These are phyloP conservation scores for Starmerella roubikii DNA, from an alignment of 805 yeast species.

Conservation along the genomic window DNA sequence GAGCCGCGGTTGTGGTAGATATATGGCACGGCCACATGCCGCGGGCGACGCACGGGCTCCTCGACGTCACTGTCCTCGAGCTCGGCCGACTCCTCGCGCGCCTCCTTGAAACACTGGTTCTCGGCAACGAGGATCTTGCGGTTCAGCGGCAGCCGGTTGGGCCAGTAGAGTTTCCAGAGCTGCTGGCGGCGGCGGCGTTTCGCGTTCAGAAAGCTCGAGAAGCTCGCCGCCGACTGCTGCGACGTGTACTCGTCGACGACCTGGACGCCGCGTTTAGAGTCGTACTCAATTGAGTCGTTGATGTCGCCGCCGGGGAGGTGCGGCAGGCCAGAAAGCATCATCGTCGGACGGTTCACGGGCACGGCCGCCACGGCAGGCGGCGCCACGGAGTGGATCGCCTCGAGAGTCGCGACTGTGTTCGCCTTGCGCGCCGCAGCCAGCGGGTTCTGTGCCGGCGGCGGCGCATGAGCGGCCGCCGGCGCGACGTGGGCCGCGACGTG, in stretches of 20 bases:
- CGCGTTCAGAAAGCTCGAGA: constrained; percentile 19
- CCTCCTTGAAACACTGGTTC: constrained; percentile 18
- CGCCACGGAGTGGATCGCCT: constrained; percentile 17
- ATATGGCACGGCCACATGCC: constrained; percentile 16
- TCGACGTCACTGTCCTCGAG: constrained; percentile 18
- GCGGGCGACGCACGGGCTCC: constrained; percentile 9
- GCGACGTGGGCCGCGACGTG: no score
- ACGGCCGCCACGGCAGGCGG: constrained; percentile 16
- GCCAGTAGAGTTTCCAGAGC: constrained; percentile 28
- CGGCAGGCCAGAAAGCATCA: constrained; percentile 15
- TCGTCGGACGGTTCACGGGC: constrained; percentile 13
- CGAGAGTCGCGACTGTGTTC: constrained; percentile 18
- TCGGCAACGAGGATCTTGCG: constrained; percentile 15
- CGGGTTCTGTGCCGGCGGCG: no score
- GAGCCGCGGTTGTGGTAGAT: constrained; percentile 18
- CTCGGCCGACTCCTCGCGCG: constrained; percentile 17
- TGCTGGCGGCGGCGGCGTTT: constrained; percentile 22
- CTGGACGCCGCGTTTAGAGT: constrained; percentile 1
- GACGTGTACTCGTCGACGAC: constrained; percentile 21
- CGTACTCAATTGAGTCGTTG: constrained; percentile 15
- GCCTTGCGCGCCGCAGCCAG: constrained; percentile 14
- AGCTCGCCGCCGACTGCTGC: constrained; percentile 19
- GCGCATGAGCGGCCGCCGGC: no score
- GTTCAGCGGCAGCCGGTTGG: constrained; percentile 15
- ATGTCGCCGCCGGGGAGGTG: constrained; percentile 21